These are phyloP conservation scores for Prunus yedoensis DNA, from an alignment of 331 rosid genomes.

Conservation along the genomic window DNA sequence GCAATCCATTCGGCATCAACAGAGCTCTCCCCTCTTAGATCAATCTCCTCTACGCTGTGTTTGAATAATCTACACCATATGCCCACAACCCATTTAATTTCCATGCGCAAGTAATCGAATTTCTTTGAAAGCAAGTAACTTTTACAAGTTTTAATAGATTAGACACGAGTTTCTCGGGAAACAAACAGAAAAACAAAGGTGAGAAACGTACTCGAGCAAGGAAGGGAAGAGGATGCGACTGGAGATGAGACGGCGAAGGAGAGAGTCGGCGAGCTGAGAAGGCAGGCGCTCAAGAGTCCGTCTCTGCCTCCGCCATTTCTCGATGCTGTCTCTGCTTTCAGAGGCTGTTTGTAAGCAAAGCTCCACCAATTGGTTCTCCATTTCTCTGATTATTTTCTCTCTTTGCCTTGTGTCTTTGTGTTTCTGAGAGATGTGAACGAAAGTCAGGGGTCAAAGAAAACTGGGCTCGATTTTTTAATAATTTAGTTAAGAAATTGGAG, in stretches of 20 bases:
- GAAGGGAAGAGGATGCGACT: constrained; percentile 78
- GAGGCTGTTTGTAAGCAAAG: constrained; percentile 70
- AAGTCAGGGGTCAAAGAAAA: no score
- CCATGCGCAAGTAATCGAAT: not conserved
- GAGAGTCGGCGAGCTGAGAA: constrained; percentile 74
- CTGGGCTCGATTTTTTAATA: no score
- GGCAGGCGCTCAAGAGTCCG: constrained; percentile 73
- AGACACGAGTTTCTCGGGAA: not conserved
- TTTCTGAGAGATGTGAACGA: not conserved
- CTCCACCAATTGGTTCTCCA: constrained; percentile 48
- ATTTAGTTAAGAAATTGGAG: no score
- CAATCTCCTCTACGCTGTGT: constrained; percentile 62
- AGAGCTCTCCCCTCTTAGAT: constrained; percentile 47
- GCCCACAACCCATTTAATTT: constrained; percentile 4
- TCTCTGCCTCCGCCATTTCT: constrained; percentile 74
- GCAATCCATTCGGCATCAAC: constrained; percentile 96
- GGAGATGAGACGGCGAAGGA: constrained; percentile 61
- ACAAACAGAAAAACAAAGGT: not conserved
- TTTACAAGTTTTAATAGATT: not conserved
- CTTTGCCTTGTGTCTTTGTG: not conserved
- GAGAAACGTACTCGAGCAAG: constrained; percentile 62
- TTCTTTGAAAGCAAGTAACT: not conserved
- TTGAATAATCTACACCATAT: constrained; percentile 59
- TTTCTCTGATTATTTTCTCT: not conserved
- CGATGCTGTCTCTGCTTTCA: constrained; percentile 46